phyloP scores from a whole-genome alignment of 768 basidiomycete species.

The Daedalea quercina region DNA sequence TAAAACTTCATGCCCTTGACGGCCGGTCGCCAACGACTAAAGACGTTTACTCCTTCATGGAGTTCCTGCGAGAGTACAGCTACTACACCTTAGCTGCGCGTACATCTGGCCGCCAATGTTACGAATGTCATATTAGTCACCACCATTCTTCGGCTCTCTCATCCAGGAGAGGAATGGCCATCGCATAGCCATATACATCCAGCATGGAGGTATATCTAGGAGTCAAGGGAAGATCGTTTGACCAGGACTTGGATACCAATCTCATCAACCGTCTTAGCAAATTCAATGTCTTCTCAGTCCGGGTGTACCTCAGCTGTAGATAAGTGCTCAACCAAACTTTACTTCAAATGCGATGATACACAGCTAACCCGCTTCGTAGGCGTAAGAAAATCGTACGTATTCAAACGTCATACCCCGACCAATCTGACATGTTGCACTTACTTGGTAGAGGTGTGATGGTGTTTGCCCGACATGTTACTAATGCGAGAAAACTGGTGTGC shows the following conservation, averaged over 20 bases:
- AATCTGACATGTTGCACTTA: not conserved
- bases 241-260: not conserved
- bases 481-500: conserved; percentile 50
- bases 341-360: no score
- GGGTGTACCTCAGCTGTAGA: conserved; percentile 47
- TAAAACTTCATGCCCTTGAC: no score
- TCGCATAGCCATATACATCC: not conserved
- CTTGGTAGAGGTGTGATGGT: conserved; percentile 58
- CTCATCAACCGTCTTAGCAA: not conserved
- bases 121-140: not conserved
- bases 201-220: not conserved
- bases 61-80: not conserved
- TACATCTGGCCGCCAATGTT: not conserved
- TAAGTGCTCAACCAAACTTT: conserved; percentile 17
- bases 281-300: conserved; percentile 4
- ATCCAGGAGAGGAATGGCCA: not conserved
- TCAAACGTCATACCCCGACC: not conserved
- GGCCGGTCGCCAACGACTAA: not conserved
- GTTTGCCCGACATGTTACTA: conserved; percentile 56
- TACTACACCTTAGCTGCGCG: not conserved
- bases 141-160: not conserved
- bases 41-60: not conserved
- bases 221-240: not conserved
- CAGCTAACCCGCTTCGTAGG: conserved; percentile 19
- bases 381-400: conserved; percentile 40